Evolutionary conservation across 108 stramenopile species (phyloP).

Genomic region (Pseudonitzschia delicatissima): DNA sequence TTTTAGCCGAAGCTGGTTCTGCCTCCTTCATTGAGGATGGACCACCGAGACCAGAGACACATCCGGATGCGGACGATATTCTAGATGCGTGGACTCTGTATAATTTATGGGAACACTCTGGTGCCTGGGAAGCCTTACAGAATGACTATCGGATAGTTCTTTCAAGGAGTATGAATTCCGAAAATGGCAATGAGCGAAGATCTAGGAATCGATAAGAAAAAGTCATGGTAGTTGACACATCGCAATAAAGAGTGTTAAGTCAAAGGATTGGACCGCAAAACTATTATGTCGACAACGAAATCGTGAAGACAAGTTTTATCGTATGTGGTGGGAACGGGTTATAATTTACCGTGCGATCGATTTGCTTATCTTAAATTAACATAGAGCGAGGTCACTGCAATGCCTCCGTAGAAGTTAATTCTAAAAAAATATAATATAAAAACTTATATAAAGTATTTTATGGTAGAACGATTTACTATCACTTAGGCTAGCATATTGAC

Average conservation of each 20-base stretch:
- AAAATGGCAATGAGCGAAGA: constrained; percentile 23
- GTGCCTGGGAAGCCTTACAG: constrained; percentile 63
- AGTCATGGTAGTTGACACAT: too few species aligned
- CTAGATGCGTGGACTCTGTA: constrained; percentile 64
- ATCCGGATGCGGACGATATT: constrained; percentile 43
- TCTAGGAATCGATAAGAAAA: constrained; percentile 16
- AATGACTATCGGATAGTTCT: constrained; percentile 53
- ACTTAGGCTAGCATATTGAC: constrained; percentile 23
- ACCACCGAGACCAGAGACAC: constrained; percentile 49
- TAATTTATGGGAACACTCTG: constrained; percentile 59
- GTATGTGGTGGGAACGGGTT: too few species aligned
- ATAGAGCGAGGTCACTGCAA: neutral
- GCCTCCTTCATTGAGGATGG: constrained; percentile 55
- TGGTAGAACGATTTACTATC: too few species aligned
- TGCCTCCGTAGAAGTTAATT: too few species aligned
- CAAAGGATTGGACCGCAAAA: too few species aligned
- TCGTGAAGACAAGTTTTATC: too few species aligned
- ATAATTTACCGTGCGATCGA: too few species aligned
- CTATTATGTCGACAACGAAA: too few species aligned
- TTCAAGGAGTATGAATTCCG: constrained; percentile 41
- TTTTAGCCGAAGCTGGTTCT: constrained; percentile 47
- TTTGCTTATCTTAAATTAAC: too few species aligned
- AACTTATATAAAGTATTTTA: too few species aligned
- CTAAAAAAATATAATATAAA: constrained; percentile 17
- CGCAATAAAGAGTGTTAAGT: neutral